A percentile compares a stretch with the other conserved stretches of the same genome.
These are phyloP conservation scores for Ustilago loliicola DNA, from an alignment of 1,284 basidiomycete species.

Conservation along the genomic window DNA sequence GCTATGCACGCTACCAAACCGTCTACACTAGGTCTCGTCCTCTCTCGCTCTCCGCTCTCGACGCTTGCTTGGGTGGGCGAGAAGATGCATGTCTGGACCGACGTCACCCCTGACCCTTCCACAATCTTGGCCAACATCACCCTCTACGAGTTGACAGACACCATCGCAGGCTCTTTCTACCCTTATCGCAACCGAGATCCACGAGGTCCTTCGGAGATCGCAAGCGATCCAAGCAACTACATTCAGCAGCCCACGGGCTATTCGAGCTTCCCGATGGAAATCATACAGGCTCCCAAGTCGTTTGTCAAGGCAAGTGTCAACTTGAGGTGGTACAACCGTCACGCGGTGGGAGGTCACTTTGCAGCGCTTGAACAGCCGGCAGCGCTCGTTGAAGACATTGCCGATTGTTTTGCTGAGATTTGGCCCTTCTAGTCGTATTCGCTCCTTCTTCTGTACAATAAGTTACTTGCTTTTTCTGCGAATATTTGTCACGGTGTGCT, in stretches of 20 bases:
- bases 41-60: conserved; percentile 70
- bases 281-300: conserved; percentile 69
- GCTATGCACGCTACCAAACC: conserved; percentile 70
- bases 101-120: conserved; percentile 56
- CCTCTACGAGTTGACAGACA: conserved; percentile 72
- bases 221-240: conserved; percentile 47
- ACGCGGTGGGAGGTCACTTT: conserved; percentile 67
- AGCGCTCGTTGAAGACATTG: conserved; percentile 67
- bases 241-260: conserved; percentile 71
- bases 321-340: conserved; percentile 68
- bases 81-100: conserved; percentile 72
- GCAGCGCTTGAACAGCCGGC: conserved; percentile 72
- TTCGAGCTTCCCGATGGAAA: conserved; percentile 71
- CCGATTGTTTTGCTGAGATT: conserved; percentile 56
- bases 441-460: background rate
- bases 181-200: conserved; percentile 71
- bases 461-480: background rate
- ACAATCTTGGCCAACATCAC: conserved; percentile 69
- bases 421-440: conserved; percentile 32
- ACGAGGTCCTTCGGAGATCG: conserved; percentile 14
- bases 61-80: conserved; percentile 72
- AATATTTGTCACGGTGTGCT: background rate
- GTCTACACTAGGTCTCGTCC: conserved; percentile 70
- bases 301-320: conserved; percentile 70
- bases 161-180: conserved; percentile 72